These are phyloP conservation scores for Diaporthe sp. DNA, from an alignment of 2,329 filamentous ascomycete species.

Conservation along the genomic window DNA sequence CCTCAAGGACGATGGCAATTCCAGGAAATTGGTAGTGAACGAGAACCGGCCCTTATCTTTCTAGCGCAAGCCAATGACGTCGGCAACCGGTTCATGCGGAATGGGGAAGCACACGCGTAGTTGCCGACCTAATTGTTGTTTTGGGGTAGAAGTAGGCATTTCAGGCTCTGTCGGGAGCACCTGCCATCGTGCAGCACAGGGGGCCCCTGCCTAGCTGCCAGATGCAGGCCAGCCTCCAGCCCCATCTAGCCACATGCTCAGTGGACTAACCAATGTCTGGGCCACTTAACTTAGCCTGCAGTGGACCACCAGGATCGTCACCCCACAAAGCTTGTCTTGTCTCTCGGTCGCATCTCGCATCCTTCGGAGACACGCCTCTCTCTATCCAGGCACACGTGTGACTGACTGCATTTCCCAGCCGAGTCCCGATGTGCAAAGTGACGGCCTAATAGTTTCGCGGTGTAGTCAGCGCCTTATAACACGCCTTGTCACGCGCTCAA, in stretches of 20 bases:
- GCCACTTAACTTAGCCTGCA: not conserved
- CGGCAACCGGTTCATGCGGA: not conserved
- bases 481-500: not conserved
- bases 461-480: not conserved
- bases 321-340: slow-evolving; percentile 29
- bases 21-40: not conserved
- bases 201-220: slow-evolving; percentile 1
- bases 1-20: not conserved
- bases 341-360: not conserved
- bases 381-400: not conserved
- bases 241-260: not conserved
- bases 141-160: too few species aligned
- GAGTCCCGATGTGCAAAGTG: not conserved
- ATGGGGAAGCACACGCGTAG: not conserved
- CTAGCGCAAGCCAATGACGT: slow-evolving; percentile 22
- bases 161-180: not conserved
- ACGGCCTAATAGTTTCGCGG: too few species aligned
- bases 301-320: slow-evolving; percentile 12
- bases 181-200: not conserved
- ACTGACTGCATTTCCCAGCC: slow-evolving; percentile 1
- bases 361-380: not conserved
- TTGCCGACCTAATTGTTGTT: too few species aligned
- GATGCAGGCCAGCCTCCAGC: not conserved
- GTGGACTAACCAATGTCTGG: not conserved
- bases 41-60: slow-evolving; percentile 2